Percentiles rank a stretch among this genome's conserved stretches.
Conservation (phyloP, 257 asterid species). For the Mitragyna speciosa region DNA sequence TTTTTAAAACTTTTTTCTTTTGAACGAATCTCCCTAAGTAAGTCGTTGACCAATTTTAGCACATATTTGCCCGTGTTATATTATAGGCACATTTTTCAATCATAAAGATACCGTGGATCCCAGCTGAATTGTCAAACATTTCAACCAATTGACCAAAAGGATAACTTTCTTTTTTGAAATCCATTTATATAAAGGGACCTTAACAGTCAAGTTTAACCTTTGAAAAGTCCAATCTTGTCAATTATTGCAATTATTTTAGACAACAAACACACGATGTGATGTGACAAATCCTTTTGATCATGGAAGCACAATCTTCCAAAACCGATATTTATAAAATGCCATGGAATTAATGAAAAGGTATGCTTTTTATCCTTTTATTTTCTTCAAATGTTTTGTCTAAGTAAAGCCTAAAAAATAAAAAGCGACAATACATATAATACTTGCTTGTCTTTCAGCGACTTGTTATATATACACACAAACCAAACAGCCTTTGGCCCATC, state of each 20-base stretch:
- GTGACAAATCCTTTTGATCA: not conserved
- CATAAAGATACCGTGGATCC: not conserved
- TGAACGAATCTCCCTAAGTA: no score
- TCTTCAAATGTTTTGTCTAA: not conserved
- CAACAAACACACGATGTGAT: not conserved
- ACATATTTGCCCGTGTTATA: not conserved
- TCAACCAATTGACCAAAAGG: constrained; percentile 15
- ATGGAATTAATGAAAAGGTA: not conserved
- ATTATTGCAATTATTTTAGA: constrained; percentile 1
- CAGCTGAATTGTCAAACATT: not conserved
- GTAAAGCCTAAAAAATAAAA: constrained; percentile 4
- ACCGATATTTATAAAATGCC: not conserved
- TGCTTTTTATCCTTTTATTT: not conserved
- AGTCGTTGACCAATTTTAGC: not conserved
- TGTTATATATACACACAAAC: not conserved
- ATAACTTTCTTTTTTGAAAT: not conserved
- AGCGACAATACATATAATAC: constrained; percentile 13
- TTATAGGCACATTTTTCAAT: not conserved
- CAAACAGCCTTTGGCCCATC: not conserved
- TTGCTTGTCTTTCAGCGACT: constrained; percentile 17
- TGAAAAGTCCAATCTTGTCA: not conserved
- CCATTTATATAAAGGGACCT: not conserved
- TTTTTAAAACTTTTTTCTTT: no score
- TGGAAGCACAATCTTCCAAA: not conserved
- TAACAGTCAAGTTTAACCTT: not conserved